Evolutionary conservation across 2,329 filamentous ascomycete species (phyloP), one percentile per base, ranked within the genome.

Genomic region (Paradendryphiella salina): DNA sequence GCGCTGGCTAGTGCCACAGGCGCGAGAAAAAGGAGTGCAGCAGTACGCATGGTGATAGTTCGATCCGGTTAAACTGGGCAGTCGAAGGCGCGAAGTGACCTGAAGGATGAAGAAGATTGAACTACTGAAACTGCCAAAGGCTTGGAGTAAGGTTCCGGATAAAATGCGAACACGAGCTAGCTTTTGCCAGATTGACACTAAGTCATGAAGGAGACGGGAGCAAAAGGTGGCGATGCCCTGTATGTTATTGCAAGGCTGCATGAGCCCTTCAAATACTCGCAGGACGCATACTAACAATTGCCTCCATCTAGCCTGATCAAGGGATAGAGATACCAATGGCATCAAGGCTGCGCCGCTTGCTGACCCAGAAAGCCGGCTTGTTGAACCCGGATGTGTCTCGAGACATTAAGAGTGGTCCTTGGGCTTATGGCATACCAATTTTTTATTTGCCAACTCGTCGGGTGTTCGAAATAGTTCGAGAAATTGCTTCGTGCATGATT

Each of bases 41-140:
- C 41, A 20, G 57, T 53, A 41, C 60, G 62, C 63, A 66, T 65
- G 38, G 31, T 49, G n/a, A 43, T 29, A 34, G 43, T 45, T 50
- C 21, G 15, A 46, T 31, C 40, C 43, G 57, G 51, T 35, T 54
- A 54, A 54, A 56, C 15, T 52, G 21, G 35, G 5, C 26, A 29
- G 32, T 17, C 21, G 46, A 44, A 47, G 45, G 26, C 31, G 17
- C 10, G 2, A 21, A 40, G 34, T 26, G 45, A 34, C 39, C 38
- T 47, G 39, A 35, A 20, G 52, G 38, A 46, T 46, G 32, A 50
- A 50, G 43, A 43, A 10, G 34, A 53, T 13, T 44, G 36, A 48
- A 41, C 3, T 28, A 47, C 50, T 35, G 35, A 39, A 50, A 40
- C 41, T 14, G 31, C 26, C 32, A 32, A 39, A 20, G 28, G 45